phyloP scores from a whole-genome alignment of 306 rosid genomes.

The Hippophae gyantsensis region DNA sequence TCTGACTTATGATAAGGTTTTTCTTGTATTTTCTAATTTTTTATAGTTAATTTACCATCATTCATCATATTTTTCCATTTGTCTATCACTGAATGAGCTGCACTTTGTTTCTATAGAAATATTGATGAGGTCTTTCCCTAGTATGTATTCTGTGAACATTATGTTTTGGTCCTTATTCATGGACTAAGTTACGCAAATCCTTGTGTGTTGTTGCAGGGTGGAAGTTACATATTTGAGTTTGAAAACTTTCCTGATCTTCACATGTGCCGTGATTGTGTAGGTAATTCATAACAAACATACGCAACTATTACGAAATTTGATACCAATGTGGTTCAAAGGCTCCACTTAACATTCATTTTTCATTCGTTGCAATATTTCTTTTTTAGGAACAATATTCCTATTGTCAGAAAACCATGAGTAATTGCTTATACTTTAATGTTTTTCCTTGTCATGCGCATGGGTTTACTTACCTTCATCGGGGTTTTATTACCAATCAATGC shows the following conservation, averaged over 20 bases:
- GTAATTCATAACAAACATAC: constrained; percentile 36
- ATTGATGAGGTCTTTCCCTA: not conserved
- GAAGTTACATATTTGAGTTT: constrained; percentile 77
- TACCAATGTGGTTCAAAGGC: constrained; percentile 3
- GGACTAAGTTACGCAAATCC: constrained; percentile 2
- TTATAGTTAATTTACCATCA: constrained; percentile 5
- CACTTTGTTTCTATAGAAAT: not conserved
- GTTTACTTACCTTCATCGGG: no score
- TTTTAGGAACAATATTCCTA: not conserved
- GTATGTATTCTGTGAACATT: constrained; percentile 2
- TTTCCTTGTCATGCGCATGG: no score
- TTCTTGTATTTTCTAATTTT: not conserved
- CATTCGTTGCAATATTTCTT: not conserved
- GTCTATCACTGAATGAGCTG: constrained; percentile 5
- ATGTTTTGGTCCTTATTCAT: constrained; percentile 1
- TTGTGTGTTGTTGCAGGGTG: constrained; percentile 47
- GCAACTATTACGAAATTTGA: not conserved
- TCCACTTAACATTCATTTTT: constrained; percentile 11
- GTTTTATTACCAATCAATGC: no score
- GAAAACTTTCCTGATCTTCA: constrained; percentile 73
- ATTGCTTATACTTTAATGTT: no score
- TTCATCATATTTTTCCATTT: not conserved
- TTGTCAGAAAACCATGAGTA: not conserved
- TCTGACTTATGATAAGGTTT: constrained; percentile 60
- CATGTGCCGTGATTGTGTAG: constrained; percentile 67